These are phyloP conservation scores for Eucalyptus paniculata DNA, from an alignment of 345 rosid species.

Conservation along the genomic window DNA sequence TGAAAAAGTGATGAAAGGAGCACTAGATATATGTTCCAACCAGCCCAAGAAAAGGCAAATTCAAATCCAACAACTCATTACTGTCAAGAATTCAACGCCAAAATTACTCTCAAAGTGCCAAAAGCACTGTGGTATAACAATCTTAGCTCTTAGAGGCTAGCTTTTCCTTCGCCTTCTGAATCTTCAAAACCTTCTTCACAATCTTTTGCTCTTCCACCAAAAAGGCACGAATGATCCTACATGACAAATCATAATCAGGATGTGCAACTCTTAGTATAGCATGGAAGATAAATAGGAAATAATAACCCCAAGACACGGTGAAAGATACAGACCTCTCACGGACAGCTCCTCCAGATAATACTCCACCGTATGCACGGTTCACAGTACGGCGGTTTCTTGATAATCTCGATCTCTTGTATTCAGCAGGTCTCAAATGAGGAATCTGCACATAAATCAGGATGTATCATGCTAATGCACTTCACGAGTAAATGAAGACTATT, in stretches of 20 bases:
- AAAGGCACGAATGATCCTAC: not conserved
- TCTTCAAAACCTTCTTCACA: not conserved
- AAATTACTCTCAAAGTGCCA: not conserved
- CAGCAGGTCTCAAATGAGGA: not conserved
- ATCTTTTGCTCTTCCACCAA: conserved; percentile 1
- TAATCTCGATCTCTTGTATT: not conserved
- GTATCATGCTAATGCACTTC: not conserved
- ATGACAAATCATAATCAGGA: not conserved
- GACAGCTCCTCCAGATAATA: not conserved
- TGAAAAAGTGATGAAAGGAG: not conserved
- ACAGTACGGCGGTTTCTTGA: not conserved
- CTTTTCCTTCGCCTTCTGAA: not conserved
- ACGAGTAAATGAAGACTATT: not conserved
- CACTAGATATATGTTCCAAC: not conserved
- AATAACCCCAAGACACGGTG: not conserved
- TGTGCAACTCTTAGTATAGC: not conserved
- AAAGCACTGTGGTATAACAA: not conserved
- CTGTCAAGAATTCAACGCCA: not conserved
- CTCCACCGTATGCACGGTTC: not conserved
- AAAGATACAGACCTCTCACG: not conserved
- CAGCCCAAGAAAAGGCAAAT: not conserved
- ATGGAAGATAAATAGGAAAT: not conserved
- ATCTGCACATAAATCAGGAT: not conserved
- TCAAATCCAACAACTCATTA: not conserved
- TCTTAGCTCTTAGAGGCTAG: not conserved